These are phyloP conservation scores for Colletotrichum limetticola DNA, from an alignment of 2,329 filamentous ascomycete genomes.

Conservation along the genomic window DNA sequence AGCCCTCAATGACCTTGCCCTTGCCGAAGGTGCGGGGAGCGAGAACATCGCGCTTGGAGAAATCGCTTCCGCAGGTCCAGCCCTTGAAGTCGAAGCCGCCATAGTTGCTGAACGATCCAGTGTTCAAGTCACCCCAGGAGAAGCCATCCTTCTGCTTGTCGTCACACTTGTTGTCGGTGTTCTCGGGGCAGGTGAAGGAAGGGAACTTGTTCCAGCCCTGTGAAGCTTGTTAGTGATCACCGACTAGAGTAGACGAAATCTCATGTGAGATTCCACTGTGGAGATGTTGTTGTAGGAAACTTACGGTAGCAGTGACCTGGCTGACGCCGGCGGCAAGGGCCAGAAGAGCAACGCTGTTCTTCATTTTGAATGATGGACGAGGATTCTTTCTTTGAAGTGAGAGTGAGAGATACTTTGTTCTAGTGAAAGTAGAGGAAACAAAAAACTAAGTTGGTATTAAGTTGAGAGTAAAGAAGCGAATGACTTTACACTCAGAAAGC, in stretches of 20 bases:
- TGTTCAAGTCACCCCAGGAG: slow-evolving; percentile 72
- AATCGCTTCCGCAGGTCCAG: slow-evolving; percentile 73
- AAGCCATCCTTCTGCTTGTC: slow-evolving; percentile 76
- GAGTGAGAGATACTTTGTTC: slow-evolving; percentile 23
- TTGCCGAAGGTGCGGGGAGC: slow-evolving; percentile 60
- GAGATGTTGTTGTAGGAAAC: slow-evolving; percentile 39
- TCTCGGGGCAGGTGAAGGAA: slow-evolving; percentile 74
- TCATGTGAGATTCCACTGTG: background rate
- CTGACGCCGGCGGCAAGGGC: slow-evolving; percentile 62
- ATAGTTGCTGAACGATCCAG: slow-evolving; percentile 73
- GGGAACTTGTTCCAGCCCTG: slow-evolving; percentile 37
- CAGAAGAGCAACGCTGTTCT: slow-evolving; percentile 59
- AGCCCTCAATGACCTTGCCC: slow-evolving; percentile 71
- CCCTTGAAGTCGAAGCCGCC: slow-evolving; percentile 79
- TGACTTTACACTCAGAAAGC: slow-evolving; percentile 60
- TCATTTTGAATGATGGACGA: slow-evolving; percentile 54
- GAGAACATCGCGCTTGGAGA: slow-evolving; percentile 66
- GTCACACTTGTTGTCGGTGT: slow-evolving; percentile 82
- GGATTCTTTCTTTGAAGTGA: slow-evolving; percentile 21
- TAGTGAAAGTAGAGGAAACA: slow-evolving; percentile 20
- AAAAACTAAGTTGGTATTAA: slow-evolving; percentile 34
- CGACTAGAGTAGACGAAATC: background rate
- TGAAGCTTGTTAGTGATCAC: slow-evolving; percentile 25
- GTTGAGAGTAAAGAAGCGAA: slow-evolving; percentile 62
- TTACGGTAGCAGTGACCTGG: slow-evolving; percentile 60